These are phyloP conservation scores for Thymus quinquecostatus DNA, from an alignment of 257 asterid species.

Conservation along the genomic window DNA sequence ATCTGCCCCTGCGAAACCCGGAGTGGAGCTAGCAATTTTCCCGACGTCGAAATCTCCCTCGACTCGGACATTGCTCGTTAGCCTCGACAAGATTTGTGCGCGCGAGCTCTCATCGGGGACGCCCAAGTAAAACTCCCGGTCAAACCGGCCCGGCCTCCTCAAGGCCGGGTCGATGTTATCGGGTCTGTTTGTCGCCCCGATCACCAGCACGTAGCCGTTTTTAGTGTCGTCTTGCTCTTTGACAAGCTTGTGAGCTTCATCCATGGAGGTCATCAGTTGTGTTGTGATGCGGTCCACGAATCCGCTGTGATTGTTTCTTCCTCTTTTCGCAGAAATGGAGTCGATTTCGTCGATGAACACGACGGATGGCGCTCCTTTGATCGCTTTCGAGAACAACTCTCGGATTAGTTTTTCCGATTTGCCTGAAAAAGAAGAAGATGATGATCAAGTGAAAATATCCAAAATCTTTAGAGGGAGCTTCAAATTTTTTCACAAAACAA, in stretches of 20 bases:
- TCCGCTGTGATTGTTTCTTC: constrained; percentile 50
- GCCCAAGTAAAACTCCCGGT: constrained; percentile 70
- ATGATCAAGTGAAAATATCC: no score
- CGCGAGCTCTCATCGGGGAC: constrained; percentile 82
- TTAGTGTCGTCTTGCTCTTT: constrained; percentile 29
- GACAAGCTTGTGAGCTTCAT: constrained; percentile 44
- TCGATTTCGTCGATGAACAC: constrained; percentile 94
- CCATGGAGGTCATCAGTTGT: constrained; percentile 88
- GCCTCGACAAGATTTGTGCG: constrained; percentile 62
- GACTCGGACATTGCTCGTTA: constrained; percentile 59
- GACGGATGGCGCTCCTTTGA: constrained; percentile 79
- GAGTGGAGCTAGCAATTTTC: constrained; percentile 75
- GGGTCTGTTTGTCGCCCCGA: constrained; percentile 89
- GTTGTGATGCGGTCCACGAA: constrained; percentile 72
- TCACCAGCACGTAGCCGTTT: constrained; percentile 68
- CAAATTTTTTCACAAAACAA: no score
- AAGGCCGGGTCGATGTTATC: constrained; percentile 81
- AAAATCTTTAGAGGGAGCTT: no score
- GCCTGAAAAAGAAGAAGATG: constrained; percentile 45
- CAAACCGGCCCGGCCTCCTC: constrained; percentile 96
- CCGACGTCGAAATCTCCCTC: constrained; percentile 77
- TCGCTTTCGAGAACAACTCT: constrained; percentile 73
- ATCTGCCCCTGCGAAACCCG: constrained; percentile 96
- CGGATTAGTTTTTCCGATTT: constrained; percentile 85
- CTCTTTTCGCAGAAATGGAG: constrained; percentile 82